phyloP scores from a whole-genome alignment of 1,284 basidiomycete genomes.

The Ceratobasidium sp. region DNA sequence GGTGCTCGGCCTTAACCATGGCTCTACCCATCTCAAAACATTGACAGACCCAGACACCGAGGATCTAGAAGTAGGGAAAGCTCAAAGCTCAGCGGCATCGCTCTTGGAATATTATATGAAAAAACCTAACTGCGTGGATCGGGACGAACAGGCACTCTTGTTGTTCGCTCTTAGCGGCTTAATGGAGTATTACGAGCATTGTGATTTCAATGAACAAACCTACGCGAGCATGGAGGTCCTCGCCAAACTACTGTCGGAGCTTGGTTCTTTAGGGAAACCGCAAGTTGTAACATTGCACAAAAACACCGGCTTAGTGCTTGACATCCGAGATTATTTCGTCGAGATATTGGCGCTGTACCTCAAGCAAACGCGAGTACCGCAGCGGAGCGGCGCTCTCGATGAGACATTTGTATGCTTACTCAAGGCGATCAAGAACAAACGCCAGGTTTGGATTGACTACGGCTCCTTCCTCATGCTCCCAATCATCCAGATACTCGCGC shows the following conservation, averaged over 20 bases:
- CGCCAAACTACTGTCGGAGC: neutral
- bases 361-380: neutral
- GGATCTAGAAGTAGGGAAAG: neutral
- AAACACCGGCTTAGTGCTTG: neutral
- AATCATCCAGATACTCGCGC: neutral
- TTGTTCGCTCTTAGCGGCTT: neutral
- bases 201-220: neutral
- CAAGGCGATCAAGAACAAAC: neutral
- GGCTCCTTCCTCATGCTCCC: neutral
- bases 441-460: neutral
- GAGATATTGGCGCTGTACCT: neutral
- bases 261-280: neutral
- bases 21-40: neutral
- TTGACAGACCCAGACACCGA: neutral
- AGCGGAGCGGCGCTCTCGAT: neutral
- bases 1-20: neutral
- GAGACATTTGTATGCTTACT: neutral
- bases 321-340: conserved; percentile 1
- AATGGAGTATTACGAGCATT: conserved; percentile 2
- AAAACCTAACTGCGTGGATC: neutral
- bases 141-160: neutral
- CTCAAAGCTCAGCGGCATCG: neutral
- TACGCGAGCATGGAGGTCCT: neutral
- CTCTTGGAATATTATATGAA: neutral
- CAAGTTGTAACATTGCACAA: neutral